Evolutionary conservation across 2,329 filamentous ascomycete species (phyloP).

Genomic region (Trichoderma simmonsii): DNA sequence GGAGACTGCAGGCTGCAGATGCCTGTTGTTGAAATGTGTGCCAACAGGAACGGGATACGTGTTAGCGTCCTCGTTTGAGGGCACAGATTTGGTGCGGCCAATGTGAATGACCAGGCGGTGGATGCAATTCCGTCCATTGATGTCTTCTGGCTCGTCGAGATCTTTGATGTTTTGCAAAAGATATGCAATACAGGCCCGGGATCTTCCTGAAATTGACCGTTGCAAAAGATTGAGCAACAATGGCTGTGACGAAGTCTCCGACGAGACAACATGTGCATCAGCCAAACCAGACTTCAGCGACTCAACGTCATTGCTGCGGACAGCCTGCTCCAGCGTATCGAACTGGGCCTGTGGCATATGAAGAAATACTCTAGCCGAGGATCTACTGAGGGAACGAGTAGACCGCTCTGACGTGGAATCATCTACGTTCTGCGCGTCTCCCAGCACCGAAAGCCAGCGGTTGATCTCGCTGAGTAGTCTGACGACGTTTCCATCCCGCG

Average conservation of each 20-base stretch:
- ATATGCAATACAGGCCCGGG: conserved; percentile 66
- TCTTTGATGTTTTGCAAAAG: conserved; percentile 67
- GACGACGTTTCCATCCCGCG: conserved; percentile 60
- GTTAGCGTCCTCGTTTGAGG: conserved; percentile 50
- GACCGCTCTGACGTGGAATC: conserved; percentile 74
- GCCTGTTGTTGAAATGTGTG: conserved; percentile 61
- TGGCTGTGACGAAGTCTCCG: conserved; percentile 49
- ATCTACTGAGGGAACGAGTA: conserved; percentile 70
- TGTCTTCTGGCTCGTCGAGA: conserved; percentile 83
- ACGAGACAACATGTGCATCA: conserved; percentile 47
- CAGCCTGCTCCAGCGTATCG: conserved; percentile 69
- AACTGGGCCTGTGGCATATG: conserved; percentile 66
- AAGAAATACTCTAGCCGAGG: conserved; percentile 70
- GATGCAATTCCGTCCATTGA: conserved; percentile 90
- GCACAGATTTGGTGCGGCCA: conserved; percentile 63
- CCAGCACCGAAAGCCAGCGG: conserved; percentile 82
- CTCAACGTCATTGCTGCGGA: conserved; percentile 63
- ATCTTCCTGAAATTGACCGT: conserved; percentile 67
- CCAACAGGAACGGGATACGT: conserved; percentile 48
- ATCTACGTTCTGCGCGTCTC: conserved; percentile 72
- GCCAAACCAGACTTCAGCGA: conserved; percentile 55
- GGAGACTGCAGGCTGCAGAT: conserved; percentile 74
- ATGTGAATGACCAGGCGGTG: conserved; percentile 92
- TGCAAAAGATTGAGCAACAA: conserved; percentile 79
- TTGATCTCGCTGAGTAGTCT: conserved; percentile 66